Evolutionary conservation across 768 basidiomycete species (phyloP), one percentile per base, ranked within the genome.

Genomic region (Neoboletus subvelutipes): DNA sequence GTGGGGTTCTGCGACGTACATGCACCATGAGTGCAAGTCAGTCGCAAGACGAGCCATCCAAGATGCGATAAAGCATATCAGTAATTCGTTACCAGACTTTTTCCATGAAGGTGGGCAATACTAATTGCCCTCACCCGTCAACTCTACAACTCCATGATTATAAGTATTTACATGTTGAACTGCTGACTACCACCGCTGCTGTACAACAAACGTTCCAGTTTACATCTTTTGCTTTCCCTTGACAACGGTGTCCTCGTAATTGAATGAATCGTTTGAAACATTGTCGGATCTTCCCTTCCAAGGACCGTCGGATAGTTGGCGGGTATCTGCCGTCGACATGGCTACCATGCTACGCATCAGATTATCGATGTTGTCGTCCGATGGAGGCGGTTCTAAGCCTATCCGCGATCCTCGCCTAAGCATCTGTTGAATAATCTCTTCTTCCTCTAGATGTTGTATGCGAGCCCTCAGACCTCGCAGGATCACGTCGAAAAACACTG

Each of bases 11-110:
- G 84, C 83, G 56, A 83, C 85, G n/a, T 87, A 88, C 66, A 89
- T 90, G 88, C 86, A 89, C 63, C 84, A 83, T 55, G 88, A 89
- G 55, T 90, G 88, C 73, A 78, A 85, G 65, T 70, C 75, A 64
- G 69, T 75, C 22, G 88, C 87, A 24, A 80, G 80, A 67, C 78
- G 78, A 62, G 77, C 77, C 45, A 82, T 90, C 45, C 68, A 71
- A 24, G 85, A 84, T 43, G 72, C 78, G 52, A 76, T 87, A 40
- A 85, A 77, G 67, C 72, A 73, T 13, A 76, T 87, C 13, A 84
- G 83, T 60, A 82, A 86, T 24, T 77, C 75, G 2, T 66, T 90
- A 41, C 79, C 86, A 0, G 85, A 88, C 58, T 87, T 81, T 67
- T 90, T 90, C 64, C 61, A 66, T 58, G 64, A 77, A 73, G 52